A percentile compares a stretch with the other conserved stretches of the same genome.
Evolutionary conservation across 208 protist genomes (phyloP).

Genomic region (Leishmania arabica): DNA sequence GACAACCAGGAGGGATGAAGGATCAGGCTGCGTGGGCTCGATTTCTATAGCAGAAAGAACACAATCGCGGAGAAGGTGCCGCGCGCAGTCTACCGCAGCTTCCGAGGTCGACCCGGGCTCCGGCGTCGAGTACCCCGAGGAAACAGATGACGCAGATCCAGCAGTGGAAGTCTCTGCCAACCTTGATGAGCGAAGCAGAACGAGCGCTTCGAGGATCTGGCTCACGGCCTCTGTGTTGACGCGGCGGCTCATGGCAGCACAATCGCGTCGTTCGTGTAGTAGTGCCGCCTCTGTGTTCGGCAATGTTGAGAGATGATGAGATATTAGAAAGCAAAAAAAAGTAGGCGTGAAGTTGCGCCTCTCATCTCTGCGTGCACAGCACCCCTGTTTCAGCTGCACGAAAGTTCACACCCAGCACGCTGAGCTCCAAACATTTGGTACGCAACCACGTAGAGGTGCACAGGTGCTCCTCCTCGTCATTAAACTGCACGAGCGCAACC

Average conservation of each 20-base stretch:
- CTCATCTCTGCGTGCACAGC: neutral
- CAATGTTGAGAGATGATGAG: constrained; percentile 8
- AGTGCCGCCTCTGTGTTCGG: neutral
- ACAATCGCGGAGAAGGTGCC: constrained; percentile 36
- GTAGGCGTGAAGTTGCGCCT: neutral
- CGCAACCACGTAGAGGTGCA: neutral
- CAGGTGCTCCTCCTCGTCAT: neutral
- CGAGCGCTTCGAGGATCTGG: constrained; percentile 54
- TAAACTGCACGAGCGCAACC: neutral
- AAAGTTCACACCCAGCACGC: neutral
- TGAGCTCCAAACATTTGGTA: neutral
- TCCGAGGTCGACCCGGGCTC: neutral
- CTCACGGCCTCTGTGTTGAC: constrained; percentile 32
- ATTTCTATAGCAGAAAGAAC: constrained; percentile 47
- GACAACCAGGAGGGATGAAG: constrained; percentile 7
- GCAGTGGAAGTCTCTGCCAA: constrained; percentile 18
- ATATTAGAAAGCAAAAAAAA: constrained; percentile 6
- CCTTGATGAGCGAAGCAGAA: constrained; percentile 26
- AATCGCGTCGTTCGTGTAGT: neutral
- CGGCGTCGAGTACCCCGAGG: neutral
- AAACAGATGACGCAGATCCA: constrained; percentile 4
- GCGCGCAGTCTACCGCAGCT: constrained; percentile 10
- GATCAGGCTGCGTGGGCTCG: constrained; percentile 2
- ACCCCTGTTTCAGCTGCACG: neutral
- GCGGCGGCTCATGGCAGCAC: constrained; percentile 33